A percentile compares a stretch with the other conserved stretches of the same genome.
Evolutionary conservation across 257 asterid genomes (phyloP).

Genomic region (Cordia subcordata): DNA sequence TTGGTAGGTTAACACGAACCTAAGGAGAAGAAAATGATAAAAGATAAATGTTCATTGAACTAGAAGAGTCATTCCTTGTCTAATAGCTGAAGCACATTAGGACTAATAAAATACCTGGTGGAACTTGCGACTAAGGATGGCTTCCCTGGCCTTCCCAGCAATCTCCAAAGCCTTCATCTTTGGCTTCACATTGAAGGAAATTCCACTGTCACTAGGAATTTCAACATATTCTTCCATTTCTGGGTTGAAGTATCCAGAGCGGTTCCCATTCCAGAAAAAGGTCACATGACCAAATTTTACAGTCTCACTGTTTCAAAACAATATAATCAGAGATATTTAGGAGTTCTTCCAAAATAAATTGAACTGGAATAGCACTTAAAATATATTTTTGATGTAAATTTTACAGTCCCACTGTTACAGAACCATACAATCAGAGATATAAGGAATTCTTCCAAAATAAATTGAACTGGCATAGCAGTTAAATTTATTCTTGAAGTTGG

Average conservation of each 20-base stretch:
- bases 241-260: conserved; percentile 77
- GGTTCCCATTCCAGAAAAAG: conserved; percentile 93
- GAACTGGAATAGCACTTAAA: no score
- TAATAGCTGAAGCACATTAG: neutral
- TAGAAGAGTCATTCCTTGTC: no score
- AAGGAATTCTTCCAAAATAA: no score
- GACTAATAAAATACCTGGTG: conserved; percentile 60
- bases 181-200: conserved; percentile 83
- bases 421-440: no score
- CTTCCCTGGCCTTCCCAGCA: conserved; percentile 92
- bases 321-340: neutral
- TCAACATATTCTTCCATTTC: conserved; percentile 90
- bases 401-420: no score
- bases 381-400: no score
- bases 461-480: no score
- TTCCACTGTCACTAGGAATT: conserved; percentile 86
- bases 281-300: conserved; percentile 92
- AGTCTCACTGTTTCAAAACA: conserved; percentile 92
- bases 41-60: no score
- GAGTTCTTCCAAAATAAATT: no score
- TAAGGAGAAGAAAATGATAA: conserved; percentile 13
- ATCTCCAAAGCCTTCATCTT: conserved; percentile 97
- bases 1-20: conserved; percentile 92
- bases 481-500: no score
- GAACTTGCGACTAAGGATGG: conserved; percentile 75